Evolutionary conservation across 2,329 filamentous ascomycete species (phyloP), one percentile per base, ranked within the genome.

Genomic region (Trichoderma guizhouense): DNA sequence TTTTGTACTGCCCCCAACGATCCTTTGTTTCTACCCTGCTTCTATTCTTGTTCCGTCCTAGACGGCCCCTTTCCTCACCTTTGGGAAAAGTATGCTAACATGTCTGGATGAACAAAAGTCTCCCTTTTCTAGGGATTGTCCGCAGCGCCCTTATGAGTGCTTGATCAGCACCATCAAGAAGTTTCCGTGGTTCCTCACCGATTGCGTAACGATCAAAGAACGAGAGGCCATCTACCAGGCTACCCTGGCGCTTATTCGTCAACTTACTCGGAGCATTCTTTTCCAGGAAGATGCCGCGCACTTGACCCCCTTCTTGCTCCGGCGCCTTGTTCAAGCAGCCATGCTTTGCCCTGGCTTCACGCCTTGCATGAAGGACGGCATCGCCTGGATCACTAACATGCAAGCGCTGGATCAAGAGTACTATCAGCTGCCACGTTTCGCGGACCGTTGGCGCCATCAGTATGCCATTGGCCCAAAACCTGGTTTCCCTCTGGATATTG

Each of bases 81-180:
- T n/a, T 21, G 28, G 18, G n/a, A 32, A 7, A 8, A 21, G 3
- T 18, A 26, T 39, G 57, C 75, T 26, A 26, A 26, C 26, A 26
- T 26, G 26, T 26, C 26, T 26, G 26, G 26, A n/a, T n/a, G n/a
- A 26, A 26, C 26, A 28, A 66, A 36, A 91, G 88, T 89, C 88
- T 14, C 86, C 87, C 0, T 91, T 88, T 76, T 86, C 87, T 9
- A 85, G 83, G 71, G 84, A 89, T 30, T 90, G 88, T 74, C 88
- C 89, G 0, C 89, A 92, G 79, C 86, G 90, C 15, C 87, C 89
- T 2, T 91, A 87, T 71, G 90, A 92, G 81, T 89, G 86, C 77
- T 82, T 92, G 76, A 90, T 92, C 75, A 90, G 88, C 77, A 91
- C 87, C 1, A 77, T 90, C 47, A 86, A 85, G 72, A 89, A 91